Evolutionary conservation across 306 rosid genomes (phyloP).

Genomic region (Erythrophleum fordii): DNA sequence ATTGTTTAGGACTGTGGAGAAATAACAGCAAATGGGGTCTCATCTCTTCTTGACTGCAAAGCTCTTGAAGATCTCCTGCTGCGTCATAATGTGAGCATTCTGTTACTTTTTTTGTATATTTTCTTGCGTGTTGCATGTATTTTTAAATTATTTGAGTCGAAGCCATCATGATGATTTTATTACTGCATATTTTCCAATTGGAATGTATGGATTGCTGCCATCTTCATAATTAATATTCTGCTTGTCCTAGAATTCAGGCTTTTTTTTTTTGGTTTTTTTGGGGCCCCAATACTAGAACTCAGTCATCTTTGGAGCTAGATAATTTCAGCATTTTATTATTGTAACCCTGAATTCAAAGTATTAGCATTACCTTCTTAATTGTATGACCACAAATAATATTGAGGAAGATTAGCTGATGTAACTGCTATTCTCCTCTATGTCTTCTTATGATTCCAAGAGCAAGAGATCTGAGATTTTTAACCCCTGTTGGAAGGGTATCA

Average conservation of each 20-base stretch:
- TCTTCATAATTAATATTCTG: conserved; percentile 29
- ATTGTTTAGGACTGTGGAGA: conserved; percentile 74
- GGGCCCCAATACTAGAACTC: not conserved
- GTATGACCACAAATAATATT: conserved; percentile 14
- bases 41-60: conserved; percentile 67
- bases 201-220: conserved; percentile 4
- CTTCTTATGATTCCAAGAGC: conserved; percentile 19
- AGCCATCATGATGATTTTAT: conserved; percentile 11
- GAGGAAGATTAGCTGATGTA: conserved; percentile 13
- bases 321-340: conserved; percentile 23
- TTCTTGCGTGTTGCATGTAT: conserved; percentile 5
- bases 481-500: conserved; percentile 14
- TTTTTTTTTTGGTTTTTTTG: not conserved
- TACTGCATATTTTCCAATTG: not conserved
- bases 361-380: conserved; percentile 12
- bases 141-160: not conserved
- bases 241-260: not conserved
- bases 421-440: not conserved
- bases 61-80: conserved; percentile 86
- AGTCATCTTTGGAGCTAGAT: conserved; percentile 20
- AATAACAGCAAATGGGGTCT: conserved; percentile 69
- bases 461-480: conserved; percentile 28
- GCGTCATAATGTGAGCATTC: conserved; percentile 80
- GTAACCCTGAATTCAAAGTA: not conserved
- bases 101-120: not conserved